Evolutionary conservation across 139 green algal species (phyloP), one percentile per base, ranked within the genome.

Genomic region (Chlamydomonas sp.): DNA sequence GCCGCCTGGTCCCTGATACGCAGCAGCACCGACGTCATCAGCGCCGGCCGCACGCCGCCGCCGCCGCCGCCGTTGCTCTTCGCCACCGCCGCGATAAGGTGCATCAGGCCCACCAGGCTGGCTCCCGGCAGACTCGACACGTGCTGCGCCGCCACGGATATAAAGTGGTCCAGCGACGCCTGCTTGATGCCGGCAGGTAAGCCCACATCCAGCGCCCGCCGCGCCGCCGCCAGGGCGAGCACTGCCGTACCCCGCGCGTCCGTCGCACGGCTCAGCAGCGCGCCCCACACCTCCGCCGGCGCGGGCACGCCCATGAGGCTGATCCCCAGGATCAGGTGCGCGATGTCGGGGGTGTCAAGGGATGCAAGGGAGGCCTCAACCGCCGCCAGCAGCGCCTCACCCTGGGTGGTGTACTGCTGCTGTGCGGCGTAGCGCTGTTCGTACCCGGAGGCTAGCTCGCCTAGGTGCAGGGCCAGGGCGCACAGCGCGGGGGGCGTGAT

Each of bases 211-310:
- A 87, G 15, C 15, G 72, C 83, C n/a, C 72, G 83, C 9, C 83
- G 60, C 62, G 83, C 83, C 5, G 83, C 83, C 14, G 14, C 83
- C 6, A 73, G 20, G 4, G 49, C 15, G 1, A 63, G 63, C 1
- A 17, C 83, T 31, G 71, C 71, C 61, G 63, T 8, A 49, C 62
- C n/a, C 16, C 61, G 62, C 16, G 71, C 71, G 83, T 87, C 83
- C 1, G 83, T 87, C 6, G 83, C 83, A 49, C 83, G 83, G 2
- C 73, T 81, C 62, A 87, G 83, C 83, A 80, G 2, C 49, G 83
- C 72, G 6, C 62, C 66, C 83, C 83, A 87, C 10, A 87, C 73
- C 71, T 87, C 73, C 12, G 73, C n/a, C 83, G 83, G 83, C n/a
- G 73, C 10, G 3, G n/a, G 20, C 3, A 79, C 73, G 5, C 66